These are phyloP conservation scores for Fomes fomentarius DNA, from an alignment of 1,284 basidiomycete species.

Conservation along the genomic window DNA sequence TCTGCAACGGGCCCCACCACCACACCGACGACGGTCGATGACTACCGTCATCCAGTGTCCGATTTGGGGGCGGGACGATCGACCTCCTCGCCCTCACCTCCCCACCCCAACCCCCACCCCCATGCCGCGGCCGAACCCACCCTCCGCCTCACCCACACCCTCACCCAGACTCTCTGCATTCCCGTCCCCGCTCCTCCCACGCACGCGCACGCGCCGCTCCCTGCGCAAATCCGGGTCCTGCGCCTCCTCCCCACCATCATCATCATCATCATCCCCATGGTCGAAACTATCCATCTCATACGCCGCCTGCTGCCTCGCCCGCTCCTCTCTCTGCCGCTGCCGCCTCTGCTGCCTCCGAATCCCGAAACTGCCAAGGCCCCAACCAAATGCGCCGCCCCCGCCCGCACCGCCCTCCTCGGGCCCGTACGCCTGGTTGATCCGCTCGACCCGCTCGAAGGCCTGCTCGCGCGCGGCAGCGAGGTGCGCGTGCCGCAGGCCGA, in stretches of 20 bases:
- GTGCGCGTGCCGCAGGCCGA: conserved; percentile 64
- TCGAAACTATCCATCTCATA: conserved; percentile 22
- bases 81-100: conserved; percentile 15
- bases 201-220: too few species aligned
- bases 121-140: conserved; percentile 13
- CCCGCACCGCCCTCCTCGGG: conserved; percentile 39
- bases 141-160: conserved; percentile 25
- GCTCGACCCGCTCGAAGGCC: conserved; percentile 63
- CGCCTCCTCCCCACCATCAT: too few species aligned
- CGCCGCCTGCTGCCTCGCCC: conserved; percentile 26
- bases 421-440: conserved; percentile 59
- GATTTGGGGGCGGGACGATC: conserved; percentile 13
- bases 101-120: too few species aligned
- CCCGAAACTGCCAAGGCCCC: conserved; percentile 76
- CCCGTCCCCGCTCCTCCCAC: conserved; percentile 30
- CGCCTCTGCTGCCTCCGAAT: conserved; percentile 40
- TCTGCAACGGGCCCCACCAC: conserved; percentile 79
- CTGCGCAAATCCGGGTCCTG: too few species aligned
- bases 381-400: conserved; percentile 46
- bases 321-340: conserved; percentile 29
- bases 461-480: conserved; percentile 66
- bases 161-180: too few species aligned
- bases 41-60: conserved; percentile 18
- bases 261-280: too few species aligned
- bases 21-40: conserved; percentile 51